Base-by-base conservation (phyloP, 2,329 filamentous ascomycete species). In the Didymosphaeria variabile region DNA sequence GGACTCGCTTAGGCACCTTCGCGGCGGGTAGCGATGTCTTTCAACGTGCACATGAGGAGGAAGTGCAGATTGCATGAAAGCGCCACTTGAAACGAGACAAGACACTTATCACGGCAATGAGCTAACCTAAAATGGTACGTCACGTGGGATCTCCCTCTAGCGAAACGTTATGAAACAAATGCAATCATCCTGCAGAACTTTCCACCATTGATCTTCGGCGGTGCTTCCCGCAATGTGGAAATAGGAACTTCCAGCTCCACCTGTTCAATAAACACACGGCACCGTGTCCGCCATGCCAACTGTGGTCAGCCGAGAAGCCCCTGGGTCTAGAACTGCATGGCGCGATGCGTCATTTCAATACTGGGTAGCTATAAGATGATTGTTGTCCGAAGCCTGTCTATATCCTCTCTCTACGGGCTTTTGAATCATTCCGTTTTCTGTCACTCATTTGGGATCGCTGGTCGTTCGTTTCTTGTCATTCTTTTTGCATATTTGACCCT, bases 391-490 rank as follows among this genome's bases (percentile, higher is more conserved):
- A 38, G 53, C 47, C 34, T 50, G 58, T 40, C 36, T 46, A 61
- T 60, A 58, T 59, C 57, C 61, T 62, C 59, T 59, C 60, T 65
- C 67, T 60, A 70, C 63, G 63, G 66, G 67, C 65, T 69, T 67
- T 69, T 64, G 49, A 61, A 66, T 60, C 63, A 64, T 60, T 67
- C 67, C 50, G 45, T 6, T 64, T 63, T 65, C 64, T 64, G 61
- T 72, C 66, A 63, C 61, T 70, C 64, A 55, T 68, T 70, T 69
- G 47, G 69, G 26, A 69, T 70, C 71, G 72, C 72, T 72, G 72
- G 72, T 74, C 71, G 72, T 73, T 73, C 65, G 62, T 70, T 76
- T 66, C 38, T 60, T 58, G 65, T 71, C 68, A 68, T 51, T 74
- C 67, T 53, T 73, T 67, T 74, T 68, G 34, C 58, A 58, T 52